Evolutionary conservation across 495 filamentous ascomycete species (phyloP).

Genomic region (Extremus antarcticus): DNA sequence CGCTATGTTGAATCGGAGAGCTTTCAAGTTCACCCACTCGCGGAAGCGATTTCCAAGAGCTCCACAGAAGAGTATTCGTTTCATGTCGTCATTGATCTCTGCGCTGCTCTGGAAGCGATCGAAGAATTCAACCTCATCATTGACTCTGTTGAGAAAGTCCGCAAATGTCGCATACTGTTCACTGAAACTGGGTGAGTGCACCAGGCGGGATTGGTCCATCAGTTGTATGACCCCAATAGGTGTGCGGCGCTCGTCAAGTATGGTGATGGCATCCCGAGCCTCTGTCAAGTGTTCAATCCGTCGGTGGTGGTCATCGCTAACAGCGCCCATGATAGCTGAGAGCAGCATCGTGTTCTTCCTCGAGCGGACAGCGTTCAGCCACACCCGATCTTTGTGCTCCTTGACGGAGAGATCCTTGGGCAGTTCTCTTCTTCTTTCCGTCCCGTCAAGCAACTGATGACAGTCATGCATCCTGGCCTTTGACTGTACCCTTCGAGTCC

Average conservation of each 20-base stretch:
- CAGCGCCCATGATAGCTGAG: background rate
- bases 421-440: background rate
- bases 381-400: background rate
- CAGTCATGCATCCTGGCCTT: background rate
- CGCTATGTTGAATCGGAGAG: background rate
- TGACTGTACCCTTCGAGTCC: background rate
- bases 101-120: background rate
- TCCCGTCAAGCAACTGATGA: background rate
- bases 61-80: background rate
- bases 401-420: background rate
- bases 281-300: background rate
- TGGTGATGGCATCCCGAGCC: background rate
- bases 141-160: background rate
- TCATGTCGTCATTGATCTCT: background rate
- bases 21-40: background rate
- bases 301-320: background rate
- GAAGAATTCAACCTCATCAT: background rate
- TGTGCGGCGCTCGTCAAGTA: background rate
- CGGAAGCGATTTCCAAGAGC: background rate
- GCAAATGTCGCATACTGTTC: background rate
- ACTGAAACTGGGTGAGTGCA: background rate
- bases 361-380: background rate
- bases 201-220: background rate
- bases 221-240: background rate
- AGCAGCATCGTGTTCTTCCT: background rate